Evolutionary conservation across 805 yeast species (phyloP).

Genomic region (Cyberlindnera meyerae): DNA sequence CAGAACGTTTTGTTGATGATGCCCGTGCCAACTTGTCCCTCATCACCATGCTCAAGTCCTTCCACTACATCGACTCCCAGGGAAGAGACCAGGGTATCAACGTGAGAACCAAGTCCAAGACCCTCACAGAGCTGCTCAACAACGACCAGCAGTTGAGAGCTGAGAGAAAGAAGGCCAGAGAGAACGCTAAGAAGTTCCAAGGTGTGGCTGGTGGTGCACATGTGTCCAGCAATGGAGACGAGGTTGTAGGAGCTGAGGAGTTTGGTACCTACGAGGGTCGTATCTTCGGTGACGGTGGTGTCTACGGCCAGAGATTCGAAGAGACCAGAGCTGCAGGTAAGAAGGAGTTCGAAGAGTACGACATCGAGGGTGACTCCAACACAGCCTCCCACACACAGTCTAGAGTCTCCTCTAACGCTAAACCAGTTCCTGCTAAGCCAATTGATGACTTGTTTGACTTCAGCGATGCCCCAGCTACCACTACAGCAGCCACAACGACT

Average conservation of each 20-base stretch:
- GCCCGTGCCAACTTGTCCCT: constrained; percentile 78
- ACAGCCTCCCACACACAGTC: constrained; percentile 18
- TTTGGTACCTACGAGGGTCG: constrained; percentile 40
- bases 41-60: constrained; percentile 82
- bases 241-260: constrained; percentile 41
- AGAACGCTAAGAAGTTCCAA: constrained; percentile 74
- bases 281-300: constrained; percentile 70
- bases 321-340: constrained; percentile 47
- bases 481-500: constrained; percentile 13
- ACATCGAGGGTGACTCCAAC: constrained; percentile 32
- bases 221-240: constrained; percentile 26
- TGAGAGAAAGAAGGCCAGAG: constrained; percentile 89
- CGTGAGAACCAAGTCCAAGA: constrained; percentile 87
- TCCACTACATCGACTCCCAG: constrained; percentile 89
- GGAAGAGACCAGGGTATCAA: constrained; percentile 96
- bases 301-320: constrained; percentile 60
- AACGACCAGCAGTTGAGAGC: constrained; percentile 73
- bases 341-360: constrained; percentile 58
- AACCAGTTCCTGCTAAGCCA: constrained; percentile 28
- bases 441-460: constrained; percentile 46
- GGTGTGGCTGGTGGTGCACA: constrained; percentile 66
- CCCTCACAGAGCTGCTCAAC: constrained; percentile 60
- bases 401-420: constrained; percentile 28
- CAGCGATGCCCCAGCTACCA: constrained; percentile 25
- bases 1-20: constrained; percentile 93